Conservation (phyloP, 257 asterid genomes). For the Vinca minor region DNA sequence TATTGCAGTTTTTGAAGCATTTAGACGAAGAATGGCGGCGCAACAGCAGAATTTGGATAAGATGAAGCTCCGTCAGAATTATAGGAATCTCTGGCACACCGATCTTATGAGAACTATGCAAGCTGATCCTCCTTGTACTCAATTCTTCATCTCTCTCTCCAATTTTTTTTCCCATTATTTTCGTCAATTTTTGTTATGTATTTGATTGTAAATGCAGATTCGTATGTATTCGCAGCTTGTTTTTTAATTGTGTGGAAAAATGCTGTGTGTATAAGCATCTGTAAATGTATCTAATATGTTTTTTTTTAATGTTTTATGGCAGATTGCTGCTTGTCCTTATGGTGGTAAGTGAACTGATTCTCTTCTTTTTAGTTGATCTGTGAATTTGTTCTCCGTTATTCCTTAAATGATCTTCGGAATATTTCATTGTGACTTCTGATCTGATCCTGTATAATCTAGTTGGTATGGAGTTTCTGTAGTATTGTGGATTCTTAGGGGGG, state of each 20-base stretch:
- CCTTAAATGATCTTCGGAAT: background rate
- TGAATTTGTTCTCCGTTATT: background rate
- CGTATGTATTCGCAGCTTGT: too few relatives aligned
- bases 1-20: background rate
- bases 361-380: slow-evolving; percentile 14
- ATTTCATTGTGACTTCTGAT: too few relatives aligned
- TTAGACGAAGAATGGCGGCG: slow-evolving; percentile 47
- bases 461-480: background rate
- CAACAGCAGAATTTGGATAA: slow-evolving; percentile 64
- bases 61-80: slow-evolving; percentile 87
- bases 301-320: slow-evolving; percentile 20
- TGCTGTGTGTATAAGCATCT: background rate
- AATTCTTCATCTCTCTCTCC: background rate
- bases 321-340: slow-evolving; percentile 88
- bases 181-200: background rate
- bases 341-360: slow-evolving; percentile 59
- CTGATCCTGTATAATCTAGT: background rate
- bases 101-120: slow-evolving; percentile 79
- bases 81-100: slow-evolving; percentile 93
- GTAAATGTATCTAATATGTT: too few relatives aligned
- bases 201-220: background rate
- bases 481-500: too few relatives aligned
- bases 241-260: background rate
- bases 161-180: background rate
- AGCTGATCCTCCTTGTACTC: slow-evolving; percentile 71